Conservation (phyloP, 2,329 filamentous ascomycete genomes). For the Ascochyta viciae-villosae region DNA sequence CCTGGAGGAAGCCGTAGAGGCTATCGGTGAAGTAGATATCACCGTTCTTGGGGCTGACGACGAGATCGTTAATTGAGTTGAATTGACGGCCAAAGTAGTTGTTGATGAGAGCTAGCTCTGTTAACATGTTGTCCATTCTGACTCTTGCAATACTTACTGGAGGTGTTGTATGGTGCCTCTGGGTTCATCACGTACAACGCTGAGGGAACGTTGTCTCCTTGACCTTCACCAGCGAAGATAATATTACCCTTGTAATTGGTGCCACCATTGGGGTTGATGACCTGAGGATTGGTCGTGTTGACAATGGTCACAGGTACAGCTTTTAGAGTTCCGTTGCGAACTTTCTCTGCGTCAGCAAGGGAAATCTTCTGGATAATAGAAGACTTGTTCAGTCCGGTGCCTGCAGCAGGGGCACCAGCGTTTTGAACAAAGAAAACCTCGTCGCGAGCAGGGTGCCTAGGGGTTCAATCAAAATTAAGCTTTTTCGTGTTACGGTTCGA, state of each 20-base stretch:
- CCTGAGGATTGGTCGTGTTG: constrained; percentile 32
- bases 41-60: constrained; percentile 46
- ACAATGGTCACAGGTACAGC: constrained; percentile 31
- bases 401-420: constrained; percentile 31
- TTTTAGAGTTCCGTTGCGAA: constrained; percentile 29
- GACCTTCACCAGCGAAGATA: constrained; percentile 35
- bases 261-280: constrained; percentile 35
- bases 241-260: constrained; percentile 33
- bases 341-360: constrained; percentile 32
- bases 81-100: constrained; percentile 57
- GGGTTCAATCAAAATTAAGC: not conserved
- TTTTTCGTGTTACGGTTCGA: not conserved
- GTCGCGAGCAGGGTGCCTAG: constrained; percentile 25
- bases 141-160: constrained; percentile 20
- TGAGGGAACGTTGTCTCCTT: constrained; percentile 28
- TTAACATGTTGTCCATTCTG: constrained; percentile 3
- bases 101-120: constrained; percentile 40
- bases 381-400: constrained; percentile 35
- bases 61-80: constrained; percentile 51
- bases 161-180: constrained; percentile 31
- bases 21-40: constrained; percentile 59
- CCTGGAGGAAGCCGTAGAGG: constrained; percentile 34
- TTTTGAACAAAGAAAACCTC: constrained; percentile 39
- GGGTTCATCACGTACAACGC: constrained; percentile 36
- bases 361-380: constrained; percentile 36